Conservation (phyloP, 805 yeast species). For the Candida methanosorbosa region DNA sequence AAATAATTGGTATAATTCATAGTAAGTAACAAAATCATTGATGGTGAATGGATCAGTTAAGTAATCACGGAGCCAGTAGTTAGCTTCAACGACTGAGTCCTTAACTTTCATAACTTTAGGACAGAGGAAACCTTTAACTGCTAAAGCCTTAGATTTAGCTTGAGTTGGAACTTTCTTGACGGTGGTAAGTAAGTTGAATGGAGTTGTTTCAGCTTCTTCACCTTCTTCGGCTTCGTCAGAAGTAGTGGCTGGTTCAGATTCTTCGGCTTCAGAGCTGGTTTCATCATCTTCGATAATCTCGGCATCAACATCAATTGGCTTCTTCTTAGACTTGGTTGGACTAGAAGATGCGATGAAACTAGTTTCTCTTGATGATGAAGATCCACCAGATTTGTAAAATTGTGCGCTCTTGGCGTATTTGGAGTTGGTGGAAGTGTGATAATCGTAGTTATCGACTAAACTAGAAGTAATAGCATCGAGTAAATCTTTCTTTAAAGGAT, state of each 20-base stretch:
- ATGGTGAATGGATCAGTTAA: constrained; percentile 24
- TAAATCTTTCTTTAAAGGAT: constrained; percentile 21
- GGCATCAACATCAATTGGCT: neutral
- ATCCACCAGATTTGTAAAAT: constrained; percentile 2
- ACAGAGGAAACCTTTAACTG: neutral
- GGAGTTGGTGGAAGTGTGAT: constrained; percentile 11
- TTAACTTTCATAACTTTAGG: constrained; percentile 1
- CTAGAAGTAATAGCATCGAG: constrained; percentile 13
- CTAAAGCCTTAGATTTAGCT: neutral
- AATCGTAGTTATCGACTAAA: constrained; percentile 13
- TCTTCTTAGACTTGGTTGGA: neutral
- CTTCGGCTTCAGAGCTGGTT: constrained; percentile 3
- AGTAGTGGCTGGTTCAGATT: constrained; percentile 4
- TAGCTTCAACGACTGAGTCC: constrained; percentile 15
- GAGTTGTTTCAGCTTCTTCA: constrained; percentile 5
- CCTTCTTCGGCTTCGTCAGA: constrained; percentile 4
- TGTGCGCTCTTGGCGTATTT: constrained; percentile 20
- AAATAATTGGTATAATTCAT: constrained; percentile 15
- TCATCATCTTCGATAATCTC: constrained; percentile 8
- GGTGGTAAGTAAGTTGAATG: neutral
- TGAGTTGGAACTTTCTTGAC: neutral
- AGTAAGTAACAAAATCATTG: constrained; percentile 14
- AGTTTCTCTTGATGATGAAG: constrained; percentile 5
- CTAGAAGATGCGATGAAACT: neutral
- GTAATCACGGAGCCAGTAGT: constrained; percentile 20